Conservation (phyloP, 148 eudicot species). For the Cornus suecica region DNA sequence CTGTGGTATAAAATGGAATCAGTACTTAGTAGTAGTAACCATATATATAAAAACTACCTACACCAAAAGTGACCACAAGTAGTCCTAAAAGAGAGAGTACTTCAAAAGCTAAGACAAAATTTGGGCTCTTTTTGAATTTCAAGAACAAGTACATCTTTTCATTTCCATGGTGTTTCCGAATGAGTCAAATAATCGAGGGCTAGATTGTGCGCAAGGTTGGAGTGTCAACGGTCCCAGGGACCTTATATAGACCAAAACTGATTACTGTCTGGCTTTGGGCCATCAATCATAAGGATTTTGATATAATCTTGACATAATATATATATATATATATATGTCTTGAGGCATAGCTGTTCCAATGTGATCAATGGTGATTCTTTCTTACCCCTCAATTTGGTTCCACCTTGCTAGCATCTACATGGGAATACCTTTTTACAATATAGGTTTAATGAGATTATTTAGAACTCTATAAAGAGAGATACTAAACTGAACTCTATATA, state of each 20-base stretch:
- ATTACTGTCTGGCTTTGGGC: too few relatives aligned
- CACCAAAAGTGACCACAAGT: neutral
- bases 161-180: too few relatives aligned
- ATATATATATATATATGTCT: too few relatives aligned
- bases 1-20: neutral
- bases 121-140: neutral
- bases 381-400: neutral
- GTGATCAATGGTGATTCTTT: too few relatives aligned
- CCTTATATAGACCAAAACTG: too few relatives aligned
- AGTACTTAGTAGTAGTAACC: neutral
- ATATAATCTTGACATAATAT: neutral
- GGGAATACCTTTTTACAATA: neutral
- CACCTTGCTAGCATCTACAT: neutral
- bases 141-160: too few relatives aligned
- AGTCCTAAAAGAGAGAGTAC: neutral
- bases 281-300: too few relatives aligned
- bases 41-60: neutral
- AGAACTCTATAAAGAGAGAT: neutral
- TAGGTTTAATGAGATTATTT: neutral
- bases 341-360: too few relatives aligned
- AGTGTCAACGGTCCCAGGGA: too few relatives aligned
- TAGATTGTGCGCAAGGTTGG: too few relatives aligned
- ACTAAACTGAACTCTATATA: neutral
- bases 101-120: neutral
- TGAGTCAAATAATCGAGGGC: too few relatives aligned